Base-by-base conservation (phyloP, 192 early-diverging fungal genomes). In the Coemansia sp. region DNA sequence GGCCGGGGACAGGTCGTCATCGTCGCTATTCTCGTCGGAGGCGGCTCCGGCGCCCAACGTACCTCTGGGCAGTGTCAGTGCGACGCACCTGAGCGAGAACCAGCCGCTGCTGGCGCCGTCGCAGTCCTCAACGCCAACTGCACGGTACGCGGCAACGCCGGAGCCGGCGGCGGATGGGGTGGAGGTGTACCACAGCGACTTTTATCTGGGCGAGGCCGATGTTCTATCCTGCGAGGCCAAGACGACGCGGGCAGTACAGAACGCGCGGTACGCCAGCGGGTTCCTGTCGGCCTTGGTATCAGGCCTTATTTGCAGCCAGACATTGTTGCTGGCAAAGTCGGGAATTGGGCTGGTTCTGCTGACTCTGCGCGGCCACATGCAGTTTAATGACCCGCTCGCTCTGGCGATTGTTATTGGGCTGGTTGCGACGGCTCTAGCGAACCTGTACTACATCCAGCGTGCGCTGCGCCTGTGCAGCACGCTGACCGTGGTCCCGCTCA, bases 361-460 rank as follows among this genome's bases (percentile, higher is more conserved):
- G 21, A 82, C 80, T 0, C 47, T 82, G 12, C 30, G 73, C 12
- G 69, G 82, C 13, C 35, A 77, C 43, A 85, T 85, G 54, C 86
- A 87, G 45, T 78, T 89, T 35, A 76, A 79, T 20, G 75, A 79
- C 45, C 79, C 84, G 22, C 56, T 89, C 36, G 84, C 84, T 6
- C 73, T 83, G 76, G 74, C 86, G 23, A 67, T 89, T 16, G 79
- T 85, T 13, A 34, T 49, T 19, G 80, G 78, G 14, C 67, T 85
- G 26, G 54, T 80, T 11, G 42, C 13, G 11, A 74, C 68, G 1
- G 71, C 71, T 7, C 44, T 67, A 12, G 52, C 60, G 19, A 68
- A 89, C 65, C 66, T 89, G 33, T 86, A 83, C 75, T 89, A 85
- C 47, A 77, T 89, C 18, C 86, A 87, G 62, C 83, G 80, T 23